Evolutionary conservation across 2,329 filamentous ascomycete genomes (phyloP), one percentile per base, ranked within the genome.

Genomic region (Thielaviopsis ethacetica): DNA sequence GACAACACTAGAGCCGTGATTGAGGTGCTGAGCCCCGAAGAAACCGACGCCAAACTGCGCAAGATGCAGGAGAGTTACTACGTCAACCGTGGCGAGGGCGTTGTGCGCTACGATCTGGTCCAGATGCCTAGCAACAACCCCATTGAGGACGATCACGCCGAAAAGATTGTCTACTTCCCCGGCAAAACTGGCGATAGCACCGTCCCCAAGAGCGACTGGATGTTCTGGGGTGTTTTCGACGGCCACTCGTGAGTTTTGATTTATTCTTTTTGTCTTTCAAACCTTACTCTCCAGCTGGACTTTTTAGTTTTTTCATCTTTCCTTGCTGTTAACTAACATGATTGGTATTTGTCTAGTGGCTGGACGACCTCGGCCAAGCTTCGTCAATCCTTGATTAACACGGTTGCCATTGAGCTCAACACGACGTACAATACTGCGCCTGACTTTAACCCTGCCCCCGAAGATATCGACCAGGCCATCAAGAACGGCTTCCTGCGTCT

Each of bases 171-270:
- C 53, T 88, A 97, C 71, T 82, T 96, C 9, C 86, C 88, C 4
- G 78, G 79, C 57, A 79, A 66, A 72, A 79, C 68, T 72, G 66
- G 63, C 38, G 67, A 66, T 24, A 66, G 67, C 22, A 65, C 68
- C 38, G 69, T 77, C 44, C 76, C 78, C 19, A 82, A 77, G 61
- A 88, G 81, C 62, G 94, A 98, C 71, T 98, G 93, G 93, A 97
- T 97, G 90, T 98, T 98, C 71, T 98, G 94, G 93, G 93, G 91
- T 60, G 91, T 98, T 19, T 98, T 97, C 71, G 93, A 98, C 68
- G 93, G 93, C 0, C 93, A 98, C 71, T 88, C 88, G 88, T 91
- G 75, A 71, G 80, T 79, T 2, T 62, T 56, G 34, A 38, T 56
- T 19, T 24, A 44, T n/a, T 24, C 22, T 13, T 34, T 44, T 21